Conservation (phyloP, 768 basidiomycete genomes). For the Candolleomyces efflorescens region DNA sequence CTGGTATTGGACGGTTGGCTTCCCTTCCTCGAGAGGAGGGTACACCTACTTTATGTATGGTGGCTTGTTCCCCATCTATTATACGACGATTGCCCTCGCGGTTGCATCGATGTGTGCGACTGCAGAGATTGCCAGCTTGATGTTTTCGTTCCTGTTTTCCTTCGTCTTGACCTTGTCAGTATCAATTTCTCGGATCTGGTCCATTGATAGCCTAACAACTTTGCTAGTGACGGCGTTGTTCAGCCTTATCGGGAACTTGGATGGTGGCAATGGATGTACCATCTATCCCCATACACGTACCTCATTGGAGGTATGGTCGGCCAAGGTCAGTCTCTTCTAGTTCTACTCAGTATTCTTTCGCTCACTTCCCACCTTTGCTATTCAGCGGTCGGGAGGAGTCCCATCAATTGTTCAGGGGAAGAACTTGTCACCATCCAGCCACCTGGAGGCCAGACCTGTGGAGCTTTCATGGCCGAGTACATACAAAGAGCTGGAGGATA, state of each 20-base stretch:
- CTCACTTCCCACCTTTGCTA: conserved; percentile 25
- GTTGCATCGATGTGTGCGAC: conserved; percentile 59
- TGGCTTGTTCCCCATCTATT: conserved; percentile 59
- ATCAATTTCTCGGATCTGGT: conserved; percentile 6
- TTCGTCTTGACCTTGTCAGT: conserved; percentile 63
- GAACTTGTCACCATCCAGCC: conserved; percentile 64
- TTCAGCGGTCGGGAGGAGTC: conserved; percentile 41
- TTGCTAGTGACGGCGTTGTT: conserved; percentile 54
- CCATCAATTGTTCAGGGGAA: conserved; percentile 50
- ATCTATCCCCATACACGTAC: conserved; percentile 47
- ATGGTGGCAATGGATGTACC: conserved; percentile 76
- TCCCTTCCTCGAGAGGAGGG: conserved; percentile 46
- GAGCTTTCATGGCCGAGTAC: conserved; percentile 45
- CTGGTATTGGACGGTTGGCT: conserved; percentile 75
- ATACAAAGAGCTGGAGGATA: conserved; percentile 54
- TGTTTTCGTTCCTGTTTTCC: conserved; percentile 56
- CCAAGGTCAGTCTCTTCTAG: conserved; percentile 31
- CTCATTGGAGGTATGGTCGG: conserved; percentile 47
- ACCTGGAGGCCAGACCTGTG: conserved; percentile 55
- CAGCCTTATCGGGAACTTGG: conserved; percentile 59
- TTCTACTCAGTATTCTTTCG: conserved; percentile 22
- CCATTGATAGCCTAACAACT: not conserved
- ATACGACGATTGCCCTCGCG: conserved; percentile 57
- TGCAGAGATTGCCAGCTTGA: conserved; percentile 53
- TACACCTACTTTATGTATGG: conserved; percentile 56